Evolutionary conservation across 305 asterid species (phyloP).

Genomic region (Ilex paraguariensis): DNA sequence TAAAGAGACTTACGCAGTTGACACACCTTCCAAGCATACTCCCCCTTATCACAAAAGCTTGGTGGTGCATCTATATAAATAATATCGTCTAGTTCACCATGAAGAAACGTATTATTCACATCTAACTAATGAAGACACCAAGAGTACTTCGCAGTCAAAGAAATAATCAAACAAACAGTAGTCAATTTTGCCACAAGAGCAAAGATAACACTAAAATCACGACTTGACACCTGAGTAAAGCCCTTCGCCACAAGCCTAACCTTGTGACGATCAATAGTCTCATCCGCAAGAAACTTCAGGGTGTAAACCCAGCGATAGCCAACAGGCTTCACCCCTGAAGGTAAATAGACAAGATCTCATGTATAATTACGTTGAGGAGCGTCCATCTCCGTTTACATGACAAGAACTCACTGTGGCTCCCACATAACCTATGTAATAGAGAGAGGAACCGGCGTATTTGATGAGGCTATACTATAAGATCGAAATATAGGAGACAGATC

Average conservation of each 20-base stretch:
- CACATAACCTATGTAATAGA: too few species aligned
- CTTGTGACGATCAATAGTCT: too few species aligned
- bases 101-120: background rate
- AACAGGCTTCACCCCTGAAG: background rate
- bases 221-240: background rate
- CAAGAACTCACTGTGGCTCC: background rate
- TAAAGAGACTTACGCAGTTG: background rate
- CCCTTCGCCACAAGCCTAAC: background rate
- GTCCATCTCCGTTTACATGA: background rate
- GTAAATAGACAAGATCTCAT: background rate
- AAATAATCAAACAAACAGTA: background rate
- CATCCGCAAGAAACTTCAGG: too few species aligned
- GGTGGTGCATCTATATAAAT: background rate
- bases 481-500: too few species aligned
- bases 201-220: background rate
- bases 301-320: background rate
- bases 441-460: too few species aligned
- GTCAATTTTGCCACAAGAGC: background rate
- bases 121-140: background rate
- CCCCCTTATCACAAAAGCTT: background rate
- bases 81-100: background rate
- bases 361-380: background rate
- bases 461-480: too few species aligned
- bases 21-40: background rate
- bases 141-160: background rate